A percentile compares a stretch with the other conserved stretches of the same genome.
phyloP scores from a whole-genome alignment of 352 stramenopile species.

The Globisporangium echinulatum region DNA sequence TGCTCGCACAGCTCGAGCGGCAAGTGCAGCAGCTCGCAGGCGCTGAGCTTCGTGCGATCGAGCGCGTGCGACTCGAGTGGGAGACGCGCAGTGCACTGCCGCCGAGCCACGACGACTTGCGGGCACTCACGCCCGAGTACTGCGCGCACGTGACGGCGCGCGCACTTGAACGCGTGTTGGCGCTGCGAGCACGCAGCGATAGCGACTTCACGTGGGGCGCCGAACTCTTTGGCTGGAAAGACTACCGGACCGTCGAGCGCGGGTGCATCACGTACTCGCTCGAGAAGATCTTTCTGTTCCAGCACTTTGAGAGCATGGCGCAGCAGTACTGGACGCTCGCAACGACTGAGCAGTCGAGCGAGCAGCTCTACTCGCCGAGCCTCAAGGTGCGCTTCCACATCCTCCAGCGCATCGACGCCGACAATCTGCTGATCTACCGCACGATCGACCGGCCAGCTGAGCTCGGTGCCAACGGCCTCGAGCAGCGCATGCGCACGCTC shows the following conservation, averaged over 20 bases:
- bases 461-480: constrained; percentile 1
- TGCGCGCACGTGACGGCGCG: constrained; percentile 7
- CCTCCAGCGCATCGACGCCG: constrained; percentile 10
- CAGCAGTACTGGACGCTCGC: constrained; percentile 6
- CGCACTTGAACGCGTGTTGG: constrained; percentile 3
- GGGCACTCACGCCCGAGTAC: constrained; percentile 5
- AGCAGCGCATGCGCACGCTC: constrained; percentile 12
- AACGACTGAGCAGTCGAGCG: neutral
- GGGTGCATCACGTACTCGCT: constrained; percentile 8
- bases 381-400: constrained; percentile 13
- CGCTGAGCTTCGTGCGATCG: constrained; percentile 2
- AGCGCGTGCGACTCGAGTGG: constrained; percentile 3
- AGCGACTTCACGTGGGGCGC: constrained; percentile 8
- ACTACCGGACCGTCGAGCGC: constrained; percentile 4
- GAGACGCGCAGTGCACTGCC: constrained; percentile 2
- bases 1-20: neutral
- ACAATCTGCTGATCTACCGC: constrained; percentile 14
- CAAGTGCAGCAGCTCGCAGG: constrained; percentile 1
- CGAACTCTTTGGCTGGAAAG: constrained; percentile 15
- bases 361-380: constrained; percentile 12
- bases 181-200: neutral
- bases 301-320: neutral
- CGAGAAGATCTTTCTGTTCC: constrained; percentile 14
- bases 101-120: neutral
- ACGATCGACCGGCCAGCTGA: constrained; percentile 8